Percentiles rank a stretch among this genome's conserved stretches.
Conservation (phyloP, 768 basidiomycete genomes). For the Tricholoma sp. region DNA sequence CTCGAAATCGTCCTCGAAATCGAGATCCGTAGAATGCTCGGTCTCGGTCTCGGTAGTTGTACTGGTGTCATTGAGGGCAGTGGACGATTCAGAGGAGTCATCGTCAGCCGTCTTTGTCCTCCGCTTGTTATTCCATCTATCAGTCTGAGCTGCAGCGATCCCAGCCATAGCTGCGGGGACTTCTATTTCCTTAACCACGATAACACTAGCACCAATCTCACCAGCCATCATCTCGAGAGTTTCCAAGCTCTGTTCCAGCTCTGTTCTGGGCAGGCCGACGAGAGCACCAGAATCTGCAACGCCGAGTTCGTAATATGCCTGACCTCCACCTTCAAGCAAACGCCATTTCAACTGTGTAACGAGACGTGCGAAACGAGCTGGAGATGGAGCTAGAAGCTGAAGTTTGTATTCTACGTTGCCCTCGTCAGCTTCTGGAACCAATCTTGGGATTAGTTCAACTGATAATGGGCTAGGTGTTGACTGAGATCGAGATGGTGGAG, state of each 20-base stretch:
- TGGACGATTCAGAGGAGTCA: conserved; percentile 23
- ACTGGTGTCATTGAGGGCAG: conserved; percentile 17
- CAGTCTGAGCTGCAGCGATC: conserved; percentile 30
- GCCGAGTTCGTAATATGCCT: conserved; percentile 78
- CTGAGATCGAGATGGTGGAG: conserved; percentile 24
- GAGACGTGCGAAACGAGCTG: conserved; percentile 72
- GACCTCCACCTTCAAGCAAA: conserved; percentile 77
- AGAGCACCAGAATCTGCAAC: conserved; percentile 87
- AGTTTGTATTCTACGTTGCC: conserved; percentile 96
- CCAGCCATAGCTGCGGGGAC: conserved; percentile 53
- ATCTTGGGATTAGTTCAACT: conserved; percentile 46
- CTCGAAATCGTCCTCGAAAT: conserved; percentile 27
- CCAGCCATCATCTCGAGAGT: conserved; percentile 93
- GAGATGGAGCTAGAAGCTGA: conserved; percentile 75
- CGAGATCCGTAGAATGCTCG: conserved; percentile 33
- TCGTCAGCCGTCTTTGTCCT: conserved; percentile 25
- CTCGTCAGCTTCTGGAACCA: conserved; percentile 75
- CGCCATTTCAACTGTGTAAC: conserved; percentile 97
- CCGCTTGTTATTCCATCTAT: conserved; percentile 34
- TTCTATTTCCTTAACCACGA: conserved; percentile 86
- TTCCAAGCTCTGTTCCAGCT: conserved; percentile 77
- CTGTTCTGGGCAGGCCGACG: conserved; percentile 66
- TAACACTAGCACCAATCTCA: conserved; percentile 88
- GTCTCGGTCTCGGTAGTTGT: conserved; percentile 31
- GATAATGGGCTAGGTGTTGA: conserved; percentile 26